phyloP scores from a whole-genome alignment of 345 rosid species.

The Microcos paniculata region DNA sequence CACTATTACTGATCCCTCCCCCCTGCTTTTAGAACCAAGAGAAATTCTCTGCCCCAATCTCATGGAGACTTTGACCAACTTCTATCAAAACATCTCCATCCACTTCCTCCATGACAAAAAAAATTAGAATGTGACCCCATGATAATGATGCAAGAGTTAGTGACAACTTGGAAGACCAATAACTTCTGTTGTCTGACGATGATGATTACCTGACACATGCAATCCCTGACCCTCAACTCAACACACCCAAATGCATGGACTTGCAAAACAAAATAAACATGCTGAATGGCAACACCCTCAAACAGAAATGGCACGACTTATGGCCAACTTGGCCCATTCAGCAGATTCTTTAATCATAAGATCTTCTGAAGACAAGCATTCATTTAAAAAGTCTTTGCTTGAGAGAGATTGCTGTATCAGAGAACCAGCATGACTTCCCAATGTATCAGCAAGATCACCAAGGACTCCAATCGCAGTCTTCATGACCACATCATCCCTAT shows the following conservation, averaged over 20 bases:
- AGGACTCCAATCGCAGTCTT: constrained; percentile 77
- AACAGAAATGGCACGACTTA: constrained; percentile 67
- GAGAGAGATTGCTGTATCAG: constrained; percentile 72
- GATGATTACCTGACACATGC: constrained; percentile 50
- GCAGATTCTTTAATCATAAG: constrained; percentile 67
- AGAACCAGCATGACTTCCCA: constrained; percentile 72
- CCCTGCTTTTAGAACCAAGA: constrained; percentile 6
- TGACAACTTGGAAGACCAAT: constrained; percentile 35
- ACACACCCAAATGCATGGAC: constrained; percentile 56
- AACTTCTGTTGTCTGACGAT: constrained; percentile 39
- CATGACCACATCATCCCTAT: constrained; percentile 79
- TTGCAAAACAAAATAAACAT: constrained; percentile 21
- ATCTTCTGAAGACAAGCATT: constrained; percentile 72
- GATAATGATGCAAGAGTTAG: constrained; percentile 55
- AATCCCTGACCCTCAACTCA: constrained; percentile 41
- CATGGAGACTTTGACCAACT: constrained; percentile 2
- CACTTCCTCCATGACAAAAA: constrained; percentile 17
- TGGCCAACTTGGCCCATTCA: constrained; percentile 79
- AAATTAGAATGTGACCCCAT: constrained; percentile 37
- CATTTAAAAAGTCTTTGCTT: constrained; percentile 68
- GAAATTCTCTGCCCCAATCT: neutral
- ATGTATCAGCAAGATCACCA: constrained; percentile 79
- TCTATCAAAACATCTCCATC: constrained; percentile 16
- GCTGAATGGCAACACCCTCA: constrained; percentile 37
- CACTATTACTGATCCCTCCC: constrained; percentile 5